Base-by-base conservation (phyloP, 768 basidiomycete species). In the Nevesoporus exiguus region DNA sequence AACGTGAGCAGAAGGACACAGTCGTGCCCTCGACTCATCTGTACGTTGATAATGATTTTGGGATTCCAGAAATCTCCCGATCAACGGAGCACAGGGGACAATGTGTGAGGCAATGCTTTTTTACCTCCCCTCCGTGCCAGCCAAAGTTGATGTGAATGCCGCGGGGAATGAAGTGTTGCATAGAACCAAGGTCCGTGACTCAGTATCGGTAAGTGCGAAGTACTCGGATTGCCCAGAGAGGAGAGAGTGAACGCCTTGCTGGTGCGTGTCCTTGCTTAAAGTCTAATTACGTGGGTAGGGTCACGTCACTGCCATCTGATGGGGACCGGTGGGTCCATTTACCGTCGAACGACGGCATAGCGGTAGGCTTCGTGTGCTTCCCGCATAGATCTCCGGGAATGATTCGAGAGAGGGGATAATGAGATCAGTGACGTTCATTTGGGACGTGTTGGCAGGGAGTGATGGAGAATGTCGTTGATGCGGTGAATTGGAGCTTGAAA, bases 241-340 rank as follows among this genome's bases (percentile, higher is more conserved):
- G 56, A 51, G 49, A 51, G 48, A 52, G 54, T 49, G 54, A 48
- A 60, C 61, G 53, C 60, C 63, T 51, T 59, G 52, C 40, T 52
- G 64, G 67, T 59, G 67, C 69, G 52, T 71, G 67, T 53, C 48
- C 30, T 70, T 72, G 69, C 61, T 63, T 72, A 71, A 70, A 70
- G 69, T 63, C 70, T 70, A 71, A 70, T 70, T 70, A 70, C 69
- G 69, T 70, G 58, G 49, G 39, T 45, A 56, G 49, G 34, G 55
- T 71, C 59, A 70, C 70, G 68, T 71, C 70, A 64, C 60, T 43
- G 52, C 54, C 63, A 67, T 57, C 56, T 61, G 67, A 69, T 69
- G 65, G 34, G 34, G 54, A 46, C 41, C 22, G 54, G 51, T 51
- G 49, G 49, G 21, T 52, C 31, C 39, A 55, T 53, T 54, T 56